Percentiles rank a stretch among this genome's conserved stretches.
These are phyloP conservation scores for Dendrocalamus latiflorus DNA, from an alignment of 202 grass and related monocot species.

Conservation along the genomic window DNA sequence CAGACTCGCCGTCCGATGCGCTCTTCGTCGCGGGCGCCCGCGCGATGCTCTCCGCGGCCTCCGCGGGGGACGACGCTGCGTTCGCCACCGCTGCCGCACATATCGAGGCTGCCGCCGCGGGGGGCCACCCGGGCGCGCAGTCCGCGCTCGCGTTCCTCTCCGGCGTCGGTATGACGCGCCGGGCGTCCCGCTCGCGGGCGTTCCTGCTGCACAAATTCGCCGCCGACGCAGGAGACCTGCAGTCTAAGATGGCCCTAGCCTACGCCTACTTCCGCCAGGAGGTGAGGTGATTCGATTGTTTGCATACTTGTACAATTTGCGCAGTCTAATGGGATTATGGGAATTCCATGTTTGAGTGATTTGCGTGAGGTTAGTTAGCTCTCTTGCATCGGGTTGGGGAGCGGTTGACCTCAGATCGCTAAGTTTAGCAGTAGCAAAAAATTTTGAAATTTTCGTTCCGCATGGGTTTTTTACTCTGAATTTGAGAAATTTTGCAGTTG, in stretches of 20 bases:
- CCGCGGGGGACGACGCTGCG: constrained; percentile 54
- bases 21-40: constrained; percentile 61
- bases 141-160: constrained; percentile 78
- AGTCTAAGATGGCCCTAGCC: constrained; percentile 94
- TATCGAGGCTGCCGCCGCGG: constrained; percentile 68
- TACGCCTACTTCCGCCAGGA: constrained; percentile 90
- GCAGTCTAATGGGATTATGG: constrained; percentile 12
- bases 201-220: constrained; percentile 95
- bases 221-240: constrained; percentile 70
- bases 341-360: not conserved
- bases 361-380: not conserved
- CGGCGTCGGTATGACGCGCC: constrained; percentile 62
- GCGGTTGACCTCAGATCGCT: not conserved
- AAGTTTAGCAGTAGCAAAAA: not conserved
- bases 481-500: not conserved
- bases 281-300: constrained; percentile 34
- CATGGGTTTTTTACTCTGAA: not conserved
- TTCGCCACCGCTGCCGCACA: constrained; percentile 57
- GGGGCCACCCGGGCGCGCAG: constrained; percentile 63
- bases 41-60: constrained; percentile 67
- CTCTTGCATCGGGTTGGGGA: not conserved
- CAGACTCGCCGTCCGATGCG: constrained; percentile 37
- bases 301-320: not conserved
- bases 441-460: not conserved
- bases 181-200: constrained; percentile 56